phyloP scores from a whole-genome alignment of 768 basidiomycete species.

The Auriscalpium microsporum region DNA sequence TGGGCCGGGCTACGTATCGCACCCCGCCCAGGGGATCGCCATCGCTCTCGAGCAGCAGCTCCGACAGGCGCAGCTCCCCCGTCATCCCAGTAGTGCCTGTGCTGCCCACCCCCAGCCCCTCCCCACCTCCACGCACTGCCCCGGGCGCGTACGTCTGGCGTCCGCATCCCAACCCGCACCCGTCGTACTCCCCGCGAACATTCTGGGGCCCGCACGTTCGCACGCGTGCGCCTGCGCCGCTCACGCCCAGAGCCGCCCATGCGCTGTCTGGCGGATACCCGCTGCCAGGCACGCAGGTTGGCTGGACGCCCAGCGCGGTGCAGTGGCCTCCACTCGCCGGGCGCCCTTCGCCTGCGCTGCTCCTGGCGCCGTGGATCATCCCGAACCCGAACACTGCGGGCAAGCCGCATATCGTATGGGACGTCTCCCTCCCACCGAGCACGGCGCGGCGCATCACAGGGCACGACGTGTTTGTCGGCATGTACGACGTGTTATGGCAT shows the following conservation, averaged over 20 bases:
- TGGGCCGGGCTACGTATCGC: too few relatives aligned
- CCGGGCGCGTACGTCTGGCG: too few relatives aligned
- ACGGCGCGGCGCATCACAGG: conserved; percentile 8
- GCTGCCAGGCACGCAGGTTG: conserved; percentile 1
- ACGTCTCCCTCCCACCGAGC: conserved; percentile 7
- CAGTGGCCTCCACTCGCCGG: conserved; percentile 5
- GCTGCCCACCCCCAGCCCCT: too few relatives aligned
- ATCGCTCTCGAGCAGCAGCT: too few relatives aligned
- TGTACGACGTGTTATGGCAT: conserved; percentile 8
- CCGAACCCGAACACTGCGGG: conserved; percentile 7
- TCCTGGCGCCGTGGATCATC: conserved; percentile 11
- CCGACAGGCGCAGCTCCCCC: too few relatives aligned
- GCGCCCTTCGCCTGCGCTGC: conserved; percentile 4
- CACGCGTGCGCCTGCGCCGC: not conserved
- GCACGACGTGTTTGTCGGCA: conserved; percentile 8
- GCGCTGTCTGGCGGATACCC: not conserved
- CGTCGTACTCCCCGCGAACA: not conserved
- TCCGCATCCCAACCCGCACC: too few relatives aligned
- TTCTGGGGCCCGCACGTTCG: not conserved
- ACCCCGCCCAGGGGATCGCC: too few relatives aligned
- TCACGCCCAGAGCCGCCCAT: not conserved
- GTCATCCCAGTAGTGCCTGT: too few relatives aligned
- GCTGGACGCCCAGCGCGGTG: conserved; percentile 4
- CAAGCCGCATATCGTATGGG: conserved; percentile 8
- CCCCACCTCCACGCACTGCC: too few relatives aligned